Conservation (phyloP, 768 basidiomycete genomes). For the Amanita pallidorosea region DNA sequence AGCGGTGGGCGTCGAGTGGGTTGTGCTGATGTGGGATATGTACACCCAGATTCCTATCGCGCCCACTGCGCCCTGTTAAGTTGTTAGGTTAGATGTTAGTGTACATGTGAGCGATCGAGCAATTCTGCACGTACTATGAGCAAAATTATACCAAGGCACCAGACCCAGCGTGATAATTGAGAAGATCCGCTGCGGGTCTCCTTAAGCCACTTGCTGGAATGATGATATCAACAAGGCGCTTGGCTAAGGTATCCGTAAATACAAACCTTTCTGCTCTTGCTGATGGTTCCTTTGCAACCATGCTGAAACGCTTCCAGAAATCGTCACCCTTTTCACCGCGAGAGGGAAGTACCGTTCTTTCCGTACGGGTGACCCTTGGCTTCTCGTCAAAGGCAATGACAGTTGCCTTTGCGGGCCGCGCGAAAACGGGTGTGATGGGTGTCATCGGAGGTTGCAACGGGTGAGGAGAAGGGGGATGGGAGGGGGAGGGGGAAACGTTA, state of each 20-base stretch:
- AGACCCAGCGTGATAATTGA: conserved; percentile 58
- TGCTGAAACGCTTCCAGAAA: conserved; percentile 82
- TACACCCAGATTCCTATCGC: conserved; percentile 55
- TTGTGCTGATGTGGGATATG: conserved; percentile 36
- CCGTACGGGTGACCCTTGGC: conserved; percentile 27
- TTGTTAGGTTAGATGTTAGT: neutral
- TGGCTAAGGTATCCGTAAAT: conserved; percentile 3
- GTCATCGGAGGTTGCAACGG: conserved; percentile 70
- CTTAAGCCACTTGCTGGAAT: conserved; percentile 49
- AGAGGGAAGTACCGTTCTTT: conserved; percentile 55
- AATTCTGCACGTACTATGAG: conserved; percentile 31
- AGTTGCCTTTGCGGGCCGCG: conserved; percentile 37
- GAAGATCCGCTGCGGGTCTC: conserved; percentile 46
- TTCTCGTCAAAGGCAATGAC: conserved; percentile 33
- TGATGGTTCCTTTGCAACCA: conserved; percentile 55
- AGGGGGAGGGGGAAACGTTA: conserved; percentile 7
- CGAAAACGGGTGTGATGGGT: conserved; percentile 73
- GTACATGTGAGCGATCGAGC: neutral
- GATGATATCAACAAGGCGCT: neutral
- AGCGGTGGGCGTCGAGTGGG: conserved; percentile 43
- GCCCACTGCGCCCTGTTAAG: conserved; percentile 38
- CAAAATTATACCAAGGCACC: conserved; percentile 52
- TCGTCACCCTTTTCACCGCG: conserved; percentile 72
- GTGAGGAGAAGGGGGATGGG: conserved; percentile 39
- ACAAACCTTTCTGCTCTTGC: conserved; percentile 37